Percentiles rank a stretch among this genome's conserved stretches.
Evolutionary conservation across 176 grass and related monocot species (phyloP).

Genomic region (Eleusine indica): DNA sequence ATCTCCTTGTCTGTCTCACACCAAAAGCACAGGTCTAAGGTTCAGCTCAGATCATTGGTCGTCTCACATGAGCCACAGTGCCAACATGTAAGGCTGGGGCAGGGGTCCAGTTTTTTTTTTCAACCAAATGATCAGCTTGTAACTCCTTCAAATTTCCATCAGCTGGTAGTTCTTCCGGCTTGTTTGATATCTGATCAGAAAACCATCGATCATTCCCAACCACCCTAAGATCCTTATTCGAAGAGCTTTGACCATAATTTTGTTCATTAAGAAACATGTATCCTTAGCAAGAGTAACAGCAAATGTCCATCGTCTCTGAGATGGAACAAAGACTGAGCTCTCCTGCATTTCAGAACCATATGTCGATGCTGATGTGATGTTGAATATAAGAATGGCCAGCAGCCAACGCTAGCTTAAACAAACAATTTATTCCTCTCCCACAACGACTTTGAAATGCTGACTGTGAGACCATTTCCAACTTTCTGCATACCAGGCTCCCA

Average conservation of each 20-base stretch:
- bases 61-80: too few species aligned
- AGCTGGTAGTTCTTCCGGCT: neutral
- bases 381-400: conserved; percentile 27
- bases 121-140: neutral
- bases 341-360: conserved; percentile 18
- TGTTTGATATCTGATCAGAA: neutral
- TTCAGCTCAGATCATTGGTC: too few species aligned
- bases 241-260: conserved; percentile 6
- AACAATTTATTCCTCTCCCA: conserved; percentile 19
- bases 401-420: conserved; percentile 11
- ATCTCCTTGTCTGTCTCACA: too few species aligned
- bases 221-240: neutral
- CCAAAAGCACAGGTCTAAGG: too few species aligned
- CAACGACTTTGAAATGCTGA: conserved; percentile 59
- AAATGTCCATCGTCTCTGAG: neutral
- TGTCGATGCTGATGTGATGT: neutral
- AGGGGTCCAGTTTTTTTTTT: too few species aligned
- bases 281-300: neutral
- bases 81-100: too few species aligned
- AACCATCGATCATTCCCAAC: conserved; percentile 1
- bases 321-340: conserved; percentile 4
- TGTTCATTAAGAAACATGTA: neutral
- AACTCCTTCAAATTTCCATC: neutral
- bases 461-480: conserved; percentile 40
- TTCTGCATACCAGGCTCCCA: conserved; percentile 34